Conservation (phyloP, 2,329 filamentous ascomycete species). For the Chlorencoelia australis region DNA sequence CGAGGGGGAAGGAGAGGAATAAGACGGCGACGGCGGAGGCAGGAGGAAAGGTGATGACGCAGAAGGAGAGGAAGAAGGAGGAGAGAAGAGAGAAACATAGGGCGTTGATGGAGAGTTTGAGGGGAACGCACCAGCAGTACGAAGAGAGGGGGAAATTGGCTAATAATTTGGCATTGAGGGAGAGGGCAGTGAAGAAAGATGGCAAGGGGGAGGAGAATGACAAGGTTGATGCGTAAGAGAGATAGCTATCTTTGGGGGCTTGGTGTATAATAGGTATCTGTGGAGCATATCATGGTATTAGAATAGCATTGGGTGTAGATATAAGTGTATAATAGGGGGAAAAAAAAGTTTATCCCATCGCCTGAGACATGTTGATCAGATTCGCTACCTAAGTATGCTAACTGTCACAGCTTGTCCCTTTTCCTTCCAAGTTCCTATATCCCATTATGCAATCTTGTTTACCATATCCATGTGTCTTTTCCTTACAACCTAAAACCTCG, state of each 20-base stretch:
- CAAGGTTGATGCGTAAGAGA: too few relatives aligned
- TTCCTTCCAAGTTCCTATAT: background rate
- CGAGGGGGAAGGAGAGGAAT: background rate
- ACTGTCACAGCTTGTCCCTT: background rate
- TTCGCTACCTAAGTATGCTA: background rate
- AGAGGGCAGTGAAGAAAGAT: background rate
- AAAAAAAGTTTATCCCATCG: too few relatives aligned
- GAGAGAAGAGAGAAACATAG: background rate
- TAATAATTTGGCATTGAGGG: too few relatives aligned
- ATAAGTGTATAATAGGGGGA: background rate
- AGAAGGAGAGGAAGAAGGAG: background rate
- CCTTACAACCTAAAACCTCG: slow-evolving; percentile 18
- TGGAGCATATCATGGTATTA: too few relatives aligned
- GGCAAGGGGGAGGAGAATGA: too few relatives aligned
- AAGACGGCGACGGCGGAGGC: background rate
- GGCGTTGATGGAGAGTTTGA: slow-evolving; percentile 1
- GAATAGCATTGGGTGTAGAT: background rate
- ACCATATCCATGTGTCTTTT: background rate
- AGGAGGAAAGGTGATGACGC: background rate
- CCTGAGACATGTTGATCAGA: background rate
- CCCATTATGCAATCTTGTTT: background rate
- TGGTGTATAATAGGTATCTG: too few relatives aligned
- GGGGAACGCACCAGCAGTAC: background rate
- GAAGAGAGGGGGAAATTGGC: background rate
- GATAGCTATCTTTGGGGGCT: too few relatives aligned